Conservation (phyloP, 345 rosid genomes). For the Citrus cavaleriei region DNA sequence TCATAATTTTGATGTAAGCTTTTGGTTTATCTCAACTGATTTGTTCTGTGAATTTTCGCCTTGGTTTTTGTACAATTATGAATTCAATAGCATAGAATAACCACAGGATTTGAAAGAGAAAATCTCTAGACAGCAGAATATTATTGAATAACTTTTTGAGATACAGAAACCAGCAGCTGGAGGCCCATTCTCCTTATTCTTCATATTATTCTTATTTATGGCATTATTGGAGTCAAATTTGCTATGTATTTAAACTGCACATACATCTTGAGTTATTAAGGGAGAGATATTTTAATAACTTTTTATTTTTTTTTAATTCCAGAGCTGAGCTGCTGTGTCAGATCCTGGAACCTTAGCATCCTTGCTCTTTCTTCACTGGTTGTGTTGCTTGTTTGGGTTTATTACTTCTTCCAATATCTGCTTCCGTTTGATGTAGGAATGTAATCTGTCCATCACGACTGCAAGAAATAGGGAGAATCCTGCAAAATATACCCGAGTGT, state of each 20-base stretch:
- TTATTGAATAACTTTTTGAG: background rate
- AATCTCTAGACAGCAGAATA: background rate
- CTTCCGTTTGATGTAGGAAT: slow-evolving; percentile 25
- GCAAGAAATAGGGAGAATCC: slow-evolving; percentile 39
- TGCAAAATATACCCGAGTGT: slow-evolving; percentile 8
- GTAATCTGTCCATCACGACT: slow-evolving; percentile 33
- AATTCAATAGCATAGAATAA: no score
- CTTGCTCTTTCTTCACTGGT: background rate
- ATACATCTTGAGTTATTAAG: background rate
- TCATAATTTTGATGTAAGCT: background rate
- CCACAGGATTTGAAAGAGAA: background rate
- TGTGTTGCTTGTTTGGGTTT: background rate
- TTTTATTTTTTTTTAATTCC: no score
- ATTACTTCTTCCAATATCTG: slow-evolving; percentile 9
- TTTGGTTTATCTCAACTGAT: background rate
- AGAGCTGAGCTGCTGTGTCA: no score
- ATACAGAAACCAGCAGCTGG: background rate
- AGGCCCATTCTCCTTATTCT: background rate
- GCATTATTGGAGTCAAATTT: background rate
- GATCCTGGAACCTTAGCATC: no score
- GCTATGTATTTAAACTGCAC: background rate
- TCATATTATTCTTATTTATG: background rate
- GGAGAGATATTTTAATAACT: no score
- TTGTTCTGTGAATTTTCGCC: background rate
- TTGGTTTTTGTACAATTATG: no score